Evolutionary conservation across 495 filamentous ascomycete genomes (phyloP), one percentile per base, ranked within the genome.

Genomic region (Penicillium pulvis): DNA sequence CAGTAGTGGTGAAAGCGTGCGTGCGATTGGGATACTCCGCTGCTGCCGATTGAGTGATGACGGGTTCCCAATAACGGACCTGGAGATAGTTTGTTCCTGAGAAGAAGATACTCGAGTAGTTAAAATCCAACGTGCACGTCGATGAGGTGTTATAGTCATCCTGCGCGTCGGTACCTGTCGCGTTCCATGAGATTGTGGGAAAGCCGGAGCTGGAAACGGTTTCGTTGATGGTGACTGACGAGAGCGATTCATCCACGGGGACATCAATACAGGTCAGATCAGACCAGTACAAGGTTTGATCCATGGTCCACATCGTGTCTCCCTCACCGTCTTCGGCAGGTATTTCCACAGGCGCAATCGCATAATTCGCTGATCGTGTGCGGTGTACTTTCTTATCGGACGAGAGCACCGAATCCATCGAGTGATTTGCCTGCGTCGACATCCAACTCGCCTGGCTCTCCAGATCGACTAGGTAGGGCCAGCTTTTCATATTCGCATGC

Each of bases 41-140:
- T 49, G 58, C 39, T n/a, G 60, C 55, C 1, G 55, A 54, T n/a
- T 23, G 19, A 47, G 44, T 39, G 23, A 67, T 59, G 2, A 63
- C 67, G 6, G 75, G 75, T 46, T 77, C 75, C 75, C 75, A 77
- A 48, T 77, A 77, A 2, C 75, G 70, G 17, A 76, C 58, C 30
- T 77, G 75, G 9, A 77, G 60, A 28, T 70, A 75, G 45, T 77
- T 69, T 19, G 70, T 72, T 12, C 44, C 31, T 2, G 61, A 57
- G 45, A 73, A 77, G 36, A 71, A 68, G 23, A 74, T 58, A 42
- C 62, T 77, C 3, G 66, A 51, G 47, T 75, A 77, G 26, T 66
- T 43, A 50, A 77, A 75, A 17, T 75, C 65, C 54, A 77, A 43
- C 4, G 51, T 58, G 52, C 75, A 77, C 17, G 61, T 11, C 14